Evolutionary conservation across 2,329 filamentous ascomycete species (phyloP), one percentile per base, ranked within the genome.

Genomic region (Stemphylium lycopersici): DNA sequence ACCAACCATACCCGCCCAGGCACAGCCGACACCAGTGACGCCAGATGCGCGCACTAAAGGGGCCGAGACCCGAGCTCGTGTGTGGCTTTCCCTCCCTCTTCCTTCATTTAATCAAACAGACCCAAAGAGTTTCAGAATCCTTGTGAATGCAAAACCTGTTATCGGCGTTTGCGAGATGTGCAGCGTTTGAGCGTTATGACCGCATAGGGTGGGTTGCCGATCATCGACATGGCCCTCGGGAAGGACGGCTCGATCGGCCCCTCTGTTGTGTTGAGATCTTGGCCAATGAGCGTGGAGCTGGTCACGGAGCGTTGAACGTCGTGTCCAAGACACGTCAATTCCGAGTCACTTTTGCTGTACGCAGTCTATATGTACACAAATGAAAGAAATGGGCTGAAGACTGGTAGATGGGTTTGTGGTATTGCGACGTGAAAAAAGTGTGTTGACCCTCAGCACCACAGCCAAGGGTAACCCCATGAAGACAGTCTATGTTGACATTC

Each of bases 181-280:
- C 13, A 22, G 6, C 11, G 6, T 29, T n/a, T 10, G 39, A 20
- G 15, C 12, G 10, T 31, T 24, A 39, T 45, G 26, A 51, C 40
- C 24, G 48, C 40, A 45, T 51, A 13, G 24, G 16, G 39, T 36
- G 37, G 31, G 39, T 44, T 38, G 33, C 22, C 48, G 40, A 44
- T 39, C 48, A 38, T 51, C 40, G 24, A 10, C 15, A 16, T 13
- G 24, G 26, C 24, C 34, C 15, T 45, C 41, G 48, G 41, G 26
- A 51, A n/a, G 32, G 4, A 45, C 48, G 41, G 48, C 40, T 51
- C 26, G n/a, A 38, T 49, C 39, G 38, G 47, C 29, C 39, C 31
- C 37, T 41, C 34, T 42, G 8, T 24, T n/a, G 31, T 42, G 16
- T 24, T n/a, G n/a, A n/a, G 18, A n/a, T 11, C 11, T n/a, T 37